Evolutionary conservation across 805 yeast genomes (phyloP).

Genomic region (Clavispora phyllophila): DNA sequence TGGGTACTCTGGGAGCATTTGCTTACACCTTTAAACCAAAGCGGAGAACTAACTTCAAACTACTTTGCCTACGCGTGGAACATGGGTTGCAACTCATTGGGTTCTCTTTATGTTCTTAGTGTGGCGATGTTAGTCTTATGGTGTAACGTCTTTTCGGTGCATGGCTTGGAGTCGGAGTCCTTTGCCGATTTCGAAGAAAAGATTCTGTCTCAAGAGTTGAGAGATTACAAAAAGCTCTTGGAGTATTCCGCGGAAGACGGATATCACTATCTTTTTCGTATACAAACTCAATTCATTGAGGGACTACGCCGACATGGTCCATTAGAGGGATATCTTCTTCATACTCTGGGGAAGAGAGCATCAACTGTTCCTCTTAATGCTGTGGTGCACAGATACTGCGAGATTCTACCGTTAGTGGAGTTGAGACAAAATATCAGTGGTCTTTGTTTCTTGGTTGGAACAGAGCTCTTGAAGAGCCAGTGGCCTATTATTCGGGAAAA

Average conservation of each 20-base stretch:
- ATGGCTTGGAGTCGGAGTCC: slow-evolving; percentile 28
- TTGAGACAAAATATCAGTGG: slow-evolving; percentile 38
- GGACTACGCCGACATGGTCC: slow-evolving; percentile 2
- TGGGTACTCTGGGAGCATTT: slow-evolving; percentile 36
- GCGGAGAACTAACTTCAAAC: slow-evolving; percentile 7
- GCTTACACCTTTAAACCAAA: slow-evolving; percentile 23
- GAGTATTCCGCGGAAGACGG: slow-evolving; percentile 33
- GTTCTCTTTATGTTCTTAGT: slow-evolving; percentile 32
- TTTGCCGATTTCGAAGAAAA: slow-evolving; percentile 13
- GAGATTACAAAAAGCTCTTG: slow-evolving; percentile 16
- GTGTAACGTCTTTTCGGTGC: slow-evolving; percentile 32
- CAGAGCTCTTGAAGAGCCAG: slow-evolving; percentile 32
- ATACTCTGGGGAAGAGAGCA: slow-evolving; percentile 3
- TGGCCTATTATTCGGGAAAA: slow-evolving; percentile 41
- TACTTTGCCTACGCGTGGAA: slow-evolving; percentile 22
- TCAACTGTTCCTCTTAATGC: slow-evolving; percentile 21
- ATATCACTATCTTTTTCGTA: slow-evolving; percentile 29
- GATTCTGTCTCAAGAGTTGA: slow-evolving; percentile 11
- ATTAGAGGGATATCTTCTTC: slow-evolving; percentile 7
- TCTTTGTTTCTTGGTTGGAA: slow-evolving; percentile 36
- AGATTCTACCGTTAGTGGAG: slow-evolving; percentile 26
- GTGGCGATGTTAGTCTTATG: slow-evolving; percentile 36
- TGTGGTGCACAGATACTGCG: slow-evolving; percentile 29
- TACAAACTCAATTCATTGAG: slow-evolving; percentile 27
- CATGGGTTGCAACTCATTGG: slow-evolving; percentile 32